Conservation (phyloP, 768 basidiomycete species). For the Peribolospora kevripleyi region DNA sequence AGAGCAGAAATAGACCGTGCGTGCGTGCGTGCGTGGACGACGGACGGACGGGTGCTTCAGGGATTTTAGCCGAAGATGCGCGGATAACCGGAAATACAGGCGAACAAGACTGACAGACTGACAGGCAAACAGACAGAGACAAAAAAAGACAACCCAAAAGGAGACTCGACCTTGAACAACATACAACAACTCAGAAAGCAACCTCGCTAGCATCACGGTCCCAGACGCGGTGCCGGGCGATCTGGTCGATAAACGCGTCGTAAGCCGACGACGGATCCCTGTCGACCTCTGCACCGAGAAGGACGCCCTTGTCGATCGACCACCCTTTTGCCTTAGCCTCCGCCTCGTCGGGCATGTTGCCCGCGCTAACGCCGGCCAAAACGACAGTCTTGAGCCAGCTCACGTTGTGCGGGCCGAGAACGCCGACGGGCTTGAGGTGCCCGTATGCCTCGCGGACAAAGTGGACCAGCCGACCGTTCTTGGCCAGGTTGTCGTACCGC, state of each 20-base stretch:
- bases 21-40: too few relatives aligned
- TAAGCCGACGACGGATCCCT: conserved; percentile 4
- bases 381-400: conserved; percentile 19
- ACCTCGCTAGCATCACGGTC: not conserved
- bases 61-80: too few relatives aligned
- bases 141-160: too few relatives aligned
- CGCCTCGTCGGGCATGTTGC: conserved; percentile 10
- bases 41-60: too few relatives aligned
- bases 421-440: conserved; percentile 62
- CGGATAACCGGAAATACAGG: too few relatives aligned
- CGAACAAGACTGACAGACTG: too few relatives aligned
- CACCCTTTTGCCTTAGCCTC: conserved; percentile 12
- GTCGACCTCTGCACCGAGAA: conserved; percentile 16
- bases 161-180: too few relatives aligned
- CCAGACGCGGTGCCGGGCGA: conserved; percentile 23
- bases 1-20: too few relatives aligned
- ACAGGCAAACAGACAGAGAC: too few relatives aligned
- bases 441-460: conserved; percentile 66
- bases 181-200: not conserved
- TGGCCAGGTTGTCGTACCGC: conserved; percentile 33
- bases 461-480: conserved; percentile 49
- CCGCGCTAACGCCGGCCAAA: conserved; percentile 20
- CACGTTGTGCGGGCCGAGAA: conserved; percentile 30
- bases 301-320: conserved; percentile 18
- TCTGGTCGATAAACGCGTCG: conserved; percentile 17